Evolutionary conservation across 129 eudicot species (phyloP).

Genomic region (Chrysanthemum lavandulifolium): DNA sequence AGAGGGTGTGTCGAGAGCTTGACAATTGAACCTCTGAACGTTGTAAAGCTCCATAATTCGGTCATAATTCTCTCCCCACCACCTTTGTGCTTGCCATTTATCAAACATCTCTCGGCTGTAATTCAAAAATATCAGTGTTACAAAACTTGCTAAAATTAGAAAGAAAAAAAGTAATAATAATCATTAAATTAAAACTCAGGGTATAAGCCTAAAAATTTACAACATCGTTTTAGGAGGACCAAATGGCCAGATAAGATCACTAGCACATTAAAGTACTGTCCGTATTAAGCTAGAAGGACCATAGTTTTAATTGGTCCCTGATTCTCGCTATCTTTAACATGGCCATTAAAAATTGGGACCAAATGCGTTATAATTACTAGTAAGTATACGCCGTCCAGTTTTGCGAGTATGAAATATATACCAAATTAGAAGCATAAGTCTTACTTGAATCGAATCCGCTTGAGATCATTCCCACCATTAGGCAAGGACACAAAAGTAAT

Average conservation of each 20-base stretch:
- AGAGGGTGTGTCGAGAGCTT: slow-evolving; percentile 73
- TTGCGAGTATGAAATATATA: background rate
- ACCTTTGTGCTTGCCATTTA: slow-evolving; percentile 93
- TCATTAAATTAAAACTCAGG: background rate
- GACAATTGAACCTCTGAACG: slow-evolving; percentile 81
- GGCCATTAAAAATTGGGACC: slow-evolving; percentile 29
- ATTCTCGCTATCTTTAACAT: slow-evolving; percentile 10
- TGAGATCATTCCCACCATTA: slow-evolving; percentile 86
- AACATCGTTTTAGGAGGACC: slow-evolving; percentile 27
- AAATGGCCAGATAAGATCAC: slow-evolving; percentile 26
- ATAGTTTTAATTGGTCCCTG: slow-evolving; percentile 16
- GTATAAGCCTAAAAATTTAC: background rate
- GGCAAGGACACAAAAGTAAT: slow-evolving; percentile 90
- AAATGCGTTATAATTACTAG: slow-evolving; percentile 7
- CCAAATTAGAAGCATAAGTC: slow-evolving; percentile 4
- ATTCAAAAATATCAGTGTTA: slow-evolving; percentile 14
- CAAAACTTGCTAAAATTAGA: background rate
- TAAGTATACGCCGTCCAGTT: background rate
- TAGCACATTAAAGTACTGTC: slow-evolving; percentile 13
- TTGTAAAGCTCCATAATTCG: slow-evolving; percentile 87
- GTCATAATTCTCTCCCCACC: slow-evolving; percentile 95
- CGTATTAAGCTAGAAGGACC: slow-evolving; percentile 28
- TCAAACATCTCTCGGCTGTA: slow-evolving; percentile 84
- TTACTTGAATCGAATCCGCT: slow-evolving; percentile 93
- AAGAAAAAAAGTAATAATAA: background rate